Base-by-base conservation (phyloP, 2,329 filamentous ascomycete genomes). In the Thelonectria discophora region DNA sequence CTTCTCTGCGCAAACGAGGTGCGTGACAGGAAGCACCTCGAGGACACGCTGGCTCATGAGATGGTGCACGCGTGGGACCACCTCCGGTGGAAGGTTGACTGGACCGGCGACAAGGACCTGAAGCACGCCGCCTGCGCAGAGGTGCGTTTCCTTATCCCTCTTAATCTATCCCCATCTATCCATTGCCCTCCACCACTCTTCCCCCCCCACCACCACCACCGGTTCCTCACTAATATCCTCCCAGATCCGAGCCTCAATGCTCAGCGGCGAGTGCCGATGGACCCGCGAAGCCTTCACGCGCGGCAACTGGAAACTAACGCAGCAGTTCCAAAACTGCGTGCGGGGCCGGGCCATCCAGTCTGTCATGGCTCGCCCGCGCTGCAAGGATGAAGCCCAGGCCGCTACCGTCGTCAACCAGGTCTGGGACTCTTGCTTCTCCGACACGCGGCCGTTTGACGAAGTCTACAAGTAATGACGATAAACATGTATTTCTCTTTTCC, bases 51-150 rank as follows among this genome's bases (percentile, higher is more conserved):
- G 73, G 90, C 94, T 27, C 95, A 99, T 78, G 95, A 99, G 81
- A 96, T 99, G 93, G 91, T 99, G 55, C 95, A 99, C 77, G 94
- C 94, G 1, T 98, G 93, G 83, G 95, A 99, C 76, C 91, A 97
- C 76, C 74, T 98, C 69, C 82, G 94, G 65, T 99, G 93, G 82
- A 95, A 97, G 78, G 88, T 97, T 46, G 90, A 98, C 74, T 92
- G 91, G 81, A 78, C 81, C n/a, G 87, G 83, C 5, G 82, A 84
- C 69, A 91, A 80, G 80, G 82, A 93, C 75, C 76, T 99, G 77
- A 88, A 89, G 76, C 95, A 99, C 79, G 92, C 94, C 37, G 95
- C 95, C 57, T 99, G 95, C 77, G 90, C 94, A 58, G 95, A 99
- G 88, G 92, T 94, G 78, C 65, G 75, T 63, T 53, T 10, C 27